Base-by-base conservation (phyloP, 805 yeast species). In the Spathaspora gorwiae region DNA sequence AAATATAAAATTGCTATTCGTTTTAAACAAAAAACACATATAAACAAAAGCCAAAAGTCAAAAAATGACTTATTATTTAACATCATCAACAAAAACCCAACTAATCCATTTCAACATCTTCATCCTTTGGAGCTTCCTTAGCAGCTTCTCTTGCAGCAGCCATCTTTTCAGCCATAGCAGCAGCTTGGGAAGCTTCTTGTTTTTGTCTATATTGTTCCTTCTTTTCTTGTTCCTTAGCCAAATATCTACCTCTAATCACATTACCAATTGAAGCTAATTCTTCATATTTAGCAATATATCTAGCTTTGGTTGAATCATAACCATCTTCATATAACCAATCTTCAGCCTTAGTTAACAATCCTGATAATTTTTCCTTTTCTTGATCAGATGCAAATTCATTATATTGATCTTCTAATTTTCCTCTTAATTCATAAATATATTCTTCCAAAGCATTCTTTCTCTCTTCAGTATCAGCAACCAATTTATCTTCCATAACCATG, bases 251-350 rank as follows among this genome's bases (percentile, higher is more conserved):
- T 75, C 84, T 87, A 72, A 94, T 89, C 56, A 94, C 75, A 79
- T 94, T 92, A 69, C 99, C 99, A 57, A 84, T 76, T 37, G 96
- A 80, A 39, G 97, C 95, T 62, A 94, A 83, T 72, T 94, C 99
- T 75, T 94, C 98, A 73, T 90, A 90, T 73, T 87, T 90, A 63
- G 99, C 98, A 71, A 95, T 84, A 79, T 92, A 94, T 68, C 86
- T 88, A 59, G 94, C 99, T 81, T 94, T 90, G 62, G 90, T 79
- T 52, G 97, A 81, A 69, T 94, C 99, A 65, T 87, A 90, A 64
- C 98, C 98, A 47, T 90, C 99, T 51, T 87, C 96, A 72, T 94
- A 94, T 62, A 94, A 81, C 99, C 99, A 94, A 64, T 92, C 97
- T 79, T 94, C 99, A 54, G 98, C 82, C 68, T 83, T 84, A 62